phyloP scores from a whole-genome alignment of 441 rosid species.

The Euphorbia schlechtendalii region DNA sequence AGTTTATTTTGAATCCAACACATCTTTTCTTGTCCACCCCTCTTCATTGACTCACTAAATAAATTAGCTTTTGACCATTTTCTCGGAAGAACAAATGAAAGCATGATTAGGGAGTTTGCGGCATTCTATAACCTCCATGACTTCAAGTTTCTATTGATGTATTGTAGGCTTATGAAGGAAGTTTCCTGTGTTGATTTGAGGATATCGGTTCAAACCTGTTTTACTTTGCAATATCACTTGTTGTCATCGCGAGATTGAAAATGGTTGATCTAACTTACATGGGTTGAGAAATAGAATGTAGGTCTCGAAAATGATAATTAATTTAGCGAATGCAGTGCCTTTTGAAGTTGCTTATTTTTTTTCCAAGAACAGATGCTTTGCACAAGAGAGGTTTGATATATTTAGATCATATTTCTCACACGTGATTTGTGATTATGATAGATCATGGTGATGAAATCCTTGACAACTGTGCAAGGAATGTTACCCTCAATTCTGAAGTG shows the following conservation, averaged over 20 bases:
- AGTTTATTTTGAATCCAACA: background rate
- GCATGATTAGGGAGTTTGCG: background rate
- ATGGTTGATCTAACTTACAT: background rate
- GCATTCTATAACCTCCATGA: background rate
- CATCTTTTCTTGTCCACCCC: background rate
- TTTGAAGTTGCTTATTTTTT: background rate
- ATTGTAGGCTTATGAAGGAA: background rate
- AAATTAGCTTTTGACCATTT: background rate
- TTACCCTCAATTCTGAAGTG: slow-evolving; percentile 41
- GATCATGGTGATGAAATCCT: slow-evolving; percentile 65
- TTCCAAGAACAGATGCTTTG: background rate
- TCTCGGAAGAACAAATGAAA: background rate
- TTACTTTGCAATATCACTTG: background rate
- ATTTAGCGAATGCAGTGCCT: background rate
- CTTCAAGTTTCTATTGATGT: background rate
- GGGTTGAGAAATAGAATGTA: background rate
- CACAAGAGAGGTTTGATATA: background rate
- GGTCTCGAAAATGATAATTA: background rate
- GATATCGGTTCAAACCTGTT: background rate
- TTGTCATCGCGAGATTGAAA: background rate
- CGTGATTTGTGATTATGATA: slow-evolving; percentile 23
- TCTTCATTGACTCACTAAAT: background rate
- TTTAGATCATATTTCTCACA: background rate
- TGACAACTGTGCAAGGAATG: slow-evolving; percentile 56
- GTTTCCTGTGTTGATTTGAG: background rate